phyloP scores from a whole-genome alignment of 768 basidiomycete genomes.

The Mycena epipterygia region DNA sequence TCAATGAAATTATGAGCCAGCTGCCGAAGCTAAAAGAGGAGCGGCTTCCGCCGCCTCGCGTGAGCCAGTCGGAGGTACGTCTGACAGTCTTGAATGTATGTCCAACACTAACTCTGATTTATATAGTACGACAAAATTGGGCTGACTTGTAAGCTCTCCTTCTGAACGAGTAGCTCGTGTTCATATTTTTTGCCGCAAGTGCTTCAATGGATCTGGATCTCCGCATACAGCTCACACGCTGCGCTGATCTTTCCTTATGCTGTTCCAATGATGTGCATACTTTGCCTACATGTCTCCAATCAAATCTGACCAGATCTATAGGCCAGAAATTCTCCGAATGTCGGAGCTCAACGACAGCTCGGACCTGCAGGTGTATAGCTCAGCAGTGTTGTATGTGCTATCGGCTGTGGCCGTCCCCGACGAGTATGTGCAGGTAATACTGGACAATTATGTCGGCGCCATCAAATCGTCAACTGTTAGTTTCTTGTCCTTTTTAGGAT shows the following conservation, averaged over 20 bases:
- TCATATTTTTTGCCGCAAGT: constrained; percentile 58
- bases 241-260: constrained; percentile 83
- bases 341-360: constrained; percentile 89
- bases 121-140: constrained; percentile 89
- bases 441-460: constrained; percentile 73
- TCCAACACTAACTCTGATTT: constrained; percentile 23
- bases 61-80: constrained; percentile 81
- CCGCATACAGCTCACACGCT: constrained; percentile 81
- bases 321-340: constrained; percentile 91
- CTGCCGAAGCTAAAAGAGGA: constrained; percentile 80
- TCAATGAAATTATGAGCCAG: constrained; percentile 68
- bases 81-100: not conserved
- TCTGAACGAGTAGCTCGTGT: constrained; percentile 5
- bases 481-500: constrained; percentile 18
- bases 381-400: constrained; percentile 84
- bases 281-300: constrained; percentile 18
- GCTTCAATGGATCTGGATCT: constrained; percentile 84
- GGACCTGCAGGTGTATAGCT: constrained; percentile 86
- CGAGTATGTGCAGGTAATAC: constrained; percentile 72
- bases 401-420: constrained; percentile 84
- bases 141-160: constrained; percentile 72
- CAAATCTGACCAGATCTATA: constrained; percentile 46
- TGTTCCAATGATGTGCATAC: constrained; percentile 79
- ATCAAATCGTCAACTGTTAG: constrained; percentile 85
- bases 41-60: constrained; percentile 87